Evolutionary conservation across 176 grass and related monocot genomes (phyloP).

Genomic region (Phoenix dactylifera): DNA sequence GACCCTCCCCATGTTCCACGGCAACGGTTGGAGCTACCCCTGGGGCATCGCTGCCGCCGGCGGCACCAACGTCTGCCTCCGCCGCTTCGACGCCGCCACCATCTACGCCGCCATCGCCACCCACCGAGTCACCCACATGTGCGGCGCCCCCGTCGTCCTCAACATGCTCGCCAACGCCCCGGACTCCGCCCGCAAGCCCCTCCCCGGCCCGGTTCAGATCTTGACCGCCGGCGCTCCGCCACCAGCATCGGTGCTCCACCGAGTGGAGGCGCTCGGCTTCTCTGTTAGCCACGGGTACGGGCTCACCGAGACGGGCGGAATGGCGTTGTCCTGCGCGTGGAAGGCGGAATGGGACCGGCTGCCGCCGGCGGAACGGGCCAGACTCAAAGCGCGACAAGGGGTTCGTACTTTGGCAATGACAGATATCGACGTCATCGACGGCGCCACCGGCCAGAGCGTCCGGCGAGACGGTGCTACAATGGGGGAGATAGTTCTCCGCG

Average conservation of each 20-base stretch:
- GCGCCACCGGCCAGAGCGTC: too few relatives aligned
- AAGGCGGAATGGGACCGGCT: too few relatives aligned
- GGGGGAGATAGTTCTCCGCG: too few relatives aligned
- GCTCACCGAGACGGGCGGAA: too few relatives aligned
- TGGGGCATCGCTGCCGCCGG: slow-evolving; percentile 76
- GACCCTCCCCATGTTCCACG: slow-evolving; percentile 95
- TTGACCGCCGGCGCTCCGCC: slow-evolving; percentile 68
- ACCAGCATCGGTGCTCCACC: slow-evolving; percentile 46
- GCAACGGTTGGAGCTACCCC: slow-evolving; percentile 80
- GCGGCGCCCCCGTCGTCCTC: slow-evolving; percentile 78
- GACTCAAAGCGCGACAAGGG: too few relatives aligned
- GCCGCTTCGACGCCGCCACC: slow-evolving; percentile 37
- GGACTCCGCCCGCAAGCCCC: slow-evolving; percentile 20
- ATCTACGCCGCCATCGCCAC: slow-evolving; percentile 38
- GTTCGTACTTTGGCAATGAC: too few relatives aligned
- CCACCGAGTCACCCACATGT: slow-evolving; percentile 55
- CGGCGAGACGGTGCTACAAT: too few relatives aligned
- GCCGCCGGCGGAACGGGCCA: too few relatives aligned
- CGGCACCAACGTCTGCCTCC: slow-evolving; percentile 73
- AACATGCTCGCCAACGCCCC: slow-evolving; percentile 83
- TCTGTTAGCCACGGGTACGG: slow-evolving; percentile 66
- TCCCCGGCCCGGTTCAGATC: slow-evolving; percentile 35
- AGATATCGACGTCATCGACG: too few relatives aligned
- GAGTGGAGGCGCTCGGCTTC: slow-evolving; percentile 60
- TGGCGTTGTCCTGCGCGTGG: too few relatives aligned